A percentile compares a stretch with the other conserved stretches of the same genome.
Conservation (phyloP, 225 moss, liverwort and hornwort species). For the Straminergon stramineum region DNA sequence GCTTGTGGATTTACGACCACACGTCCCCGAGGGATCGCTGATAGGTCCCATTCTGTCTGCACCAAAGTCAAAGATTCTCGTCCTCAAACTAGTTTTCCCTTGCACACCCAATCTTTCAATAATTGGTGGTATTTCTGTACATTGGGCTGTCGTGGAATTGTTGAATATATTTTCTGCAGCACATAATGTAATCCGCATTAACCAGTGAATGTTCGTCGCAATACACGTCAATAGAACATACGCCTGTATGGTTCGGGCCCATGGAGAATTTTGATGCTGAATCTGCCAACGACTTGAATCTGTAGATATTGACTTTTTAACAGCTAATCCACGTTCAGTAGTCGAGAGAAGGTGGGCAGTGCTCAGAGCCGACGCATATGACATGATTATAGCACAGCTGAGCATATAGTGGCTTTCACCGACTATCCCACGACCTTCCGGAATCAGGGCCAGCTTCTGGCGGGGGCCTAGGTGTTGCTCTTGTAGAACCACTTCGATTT, state of each 20-base stretch:
- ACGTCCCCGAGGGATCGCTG: neutral
- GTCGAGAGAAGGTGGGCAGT: neutral
- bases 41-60: neutral
- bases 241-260: neutral
- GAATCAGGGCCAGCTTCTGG: slow-evolving; percentile 5
- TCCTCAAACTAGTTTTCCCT: neutral
- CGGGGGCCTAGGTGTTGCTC: neutral
- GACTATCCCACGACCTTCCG: slow-evolving; percentile 6
- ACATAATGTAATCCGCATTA: neutral
- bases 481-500: slow-evolving; percentile 5
- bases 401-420: neutral
- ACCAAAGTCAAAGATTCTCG: neutral
- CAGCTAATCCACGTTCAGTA: neutral
- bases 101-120: neutral
- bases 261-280: neutral
- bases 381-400: neutral
- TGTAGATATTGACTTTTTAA: neutral
- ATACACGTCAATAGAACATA: neutral
- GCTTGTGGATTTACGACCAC: neutral
- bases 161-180: neutral
- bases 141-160: neutral
- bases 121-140: neutral
- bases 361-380: neutral
- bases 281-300: neutral
- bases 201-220: neutral